phyloP scores from a whole-genome alignment of 352 stramenopile species.

The Aphanomyces cochlioides region DNA sequence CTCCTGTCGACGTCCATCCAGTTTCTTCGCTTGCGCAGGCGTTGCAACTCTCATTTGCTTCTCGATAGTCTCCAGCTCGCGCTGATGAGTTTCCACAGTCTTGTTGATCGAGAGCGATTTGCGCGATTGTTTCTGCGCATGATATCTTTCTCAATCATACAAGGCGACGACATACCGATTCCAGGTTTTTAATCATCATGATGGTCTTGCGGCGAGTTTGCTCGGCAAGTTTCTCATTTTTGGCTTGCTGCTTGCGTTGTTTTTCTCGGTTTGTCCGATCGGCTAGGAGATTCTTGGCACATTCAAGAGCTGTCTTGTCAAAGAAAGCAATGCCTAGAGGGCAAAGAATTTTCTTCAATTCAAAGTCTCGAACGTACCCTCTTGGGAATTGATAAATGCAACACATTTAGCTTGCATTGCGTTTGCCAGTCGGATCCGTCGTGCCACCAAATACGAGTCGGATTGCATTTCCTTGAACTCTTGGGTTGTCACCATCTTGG shows the following conservation, averaged over 20 bases:
- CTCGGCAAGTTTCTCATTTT: neutral
- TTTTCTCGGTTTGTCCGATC: slow-evolving; percentile 26
- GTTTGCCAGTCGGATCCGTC: slow-evolving; percentile 45
- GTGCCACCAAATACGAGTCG: slow-evolving; percentile 47
- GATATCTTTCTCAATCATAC: neutral
- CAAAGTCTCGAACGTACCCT: slow-evolving; percentile 10
- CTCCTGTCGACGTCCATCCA: slow-evolving; percentile 40
- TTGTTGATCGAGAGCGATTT: slow-evolving; percentile 14
- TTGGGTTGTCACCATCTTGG: slow-evolving; percentile 60
- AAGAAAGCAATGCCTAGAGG: slow-evolving; percentile 43
- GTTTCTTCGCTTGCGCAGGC: slow-evolving; percentile 44
- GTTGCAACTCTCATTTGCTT: slow-evolving; percentile 32
- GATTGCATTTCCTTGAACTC: slow-evolving; percentile 63
- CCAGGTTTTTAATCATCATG: slow-evolving; percentile 7
- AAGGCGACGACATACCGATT: neutral
- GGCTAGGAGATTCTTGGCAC: slow-evolving; percentile 35
- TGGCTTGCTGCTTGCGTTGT: slow-evolving; percentile 10
- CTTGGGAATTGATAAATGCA: slow-evolving; percentile 57
- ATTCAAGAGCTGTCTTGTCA: slow-evolving; percentile 39
- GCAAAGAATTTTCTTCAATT: neutral
- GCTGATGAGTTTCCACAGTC: slow-evolving; percentile 11
- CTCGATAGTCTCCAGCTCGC: slow-evolving; percentile 6
- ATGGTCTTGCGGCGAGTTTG: slow-evolving; percentile 3
- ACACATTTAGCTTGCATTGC: slow-evolving; percentile 59
- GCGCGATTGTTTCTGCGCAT: slow-evolving; percentile 12